Evolutionary conservation across 1,284 basidiomycete species (phyloP), one percentile per base, ranked within the genome.

Genomic region (Pseudomicrostroma phylloplanum): DNA sequence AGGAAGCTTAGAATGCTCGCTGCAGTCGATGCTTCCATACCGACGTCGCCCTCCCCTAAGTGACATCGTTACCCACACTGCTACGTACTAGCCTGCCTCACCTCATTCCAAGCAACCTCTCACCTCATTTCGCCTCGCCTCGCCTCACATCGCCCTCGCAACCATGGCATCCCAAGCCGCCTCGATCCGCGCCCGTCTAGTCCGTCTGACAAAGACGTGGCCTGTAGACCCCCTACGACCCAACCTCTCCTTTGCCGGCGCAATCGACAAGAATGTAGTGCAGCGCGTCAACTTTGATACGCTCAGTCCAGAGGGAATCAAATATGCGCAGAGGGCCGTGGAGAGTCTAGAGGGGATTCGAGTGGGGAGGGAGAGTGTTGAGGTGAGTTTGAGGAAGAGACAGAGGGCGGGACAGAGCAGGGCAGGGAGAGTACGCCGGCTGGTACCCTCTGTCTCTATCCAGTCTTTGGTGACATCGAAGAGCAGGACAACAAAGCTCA

Each of bases 321-420:
- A 48, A 11, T 48, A 48, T 48, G 46, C 46, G 46, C n/a, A 48
- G 46, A 48, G 46, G 46, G 46, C 46, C 7, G 46, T 23, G 46
- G 46, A 48, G 3, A 23, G n/a, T n/a, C 12, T 48, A n/a, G 46
- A 48, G 46, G 46, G 46, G 3, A n/a, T 48, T 7, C 17, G 46
- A 23, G 23, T 23, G 12, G 46, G 46, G 46, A 48, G 46, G 46
- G 46, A 48, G 46, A 48, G n/a, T n/a, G 23, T n/a, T n/a, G 46
- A 48, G 17, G 46, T 48, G 46, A 48, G 46, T 48, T n/a, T 7
- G 12, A 36, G 30, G 30, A 36, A 36, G 30, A 36, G 30, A 36
- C 4, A 36, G 30, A 36, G 30, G 30, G 9, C 9, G 30, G 30
- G 46, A 12, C 23, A 23, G 46, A n/a, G 46, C n/a, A 4, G 46